These are phyloP conservation scores for Fusarium sp. DNA, from an alignment of 2,329 filamentous ascomycete species.

Conservation along the genomic window DNA sequence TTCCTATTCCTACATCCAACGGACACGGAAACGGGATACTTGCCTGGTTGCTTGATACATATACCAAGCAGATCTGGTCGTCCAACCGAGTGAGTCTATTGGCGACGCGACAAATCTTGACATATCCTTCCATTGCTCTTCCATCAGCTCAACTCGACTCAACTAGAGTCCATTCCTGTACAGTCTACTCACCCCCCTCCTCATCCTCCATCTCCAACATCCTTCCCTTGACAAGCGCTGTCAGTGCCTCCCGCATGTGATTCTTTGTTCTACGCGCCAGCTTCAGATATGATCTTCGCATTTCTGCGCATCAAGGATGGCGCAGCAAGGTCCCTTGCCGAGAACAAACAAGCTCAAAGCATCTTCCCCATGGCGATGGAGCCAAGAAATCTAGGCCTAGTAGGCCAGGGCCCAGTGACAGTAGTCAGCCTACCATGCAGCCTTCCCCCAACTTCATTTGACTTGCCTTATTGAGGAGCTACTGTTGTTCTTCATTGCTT, in stretches of 20 bases:
- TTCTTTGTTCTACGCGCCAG: conserved; percentile 18
- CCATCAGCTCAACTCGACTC: background rate
- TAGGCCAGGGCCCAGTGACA: conserved; percentile 12
- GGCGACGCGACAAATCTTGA: conserved; percentile 14
- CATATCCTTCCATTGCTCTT: background rate
- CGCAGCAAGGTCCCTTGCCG: conserved; percentile 32
- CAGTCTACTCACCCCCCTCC: background rate
- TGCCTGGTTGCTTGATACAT: conserved; percentile 3
- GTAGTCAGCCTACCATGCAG: conserved; percentile 34
- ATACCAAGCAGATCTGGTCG: conserved; percentile 7
- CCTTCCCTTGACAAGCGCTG: conserved; percentile 29
- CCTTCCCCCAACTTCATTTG: conserved; percentile 15
- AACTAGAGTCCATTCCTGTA: conserved; percentile 1
- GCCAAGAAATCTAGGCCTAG: conserved; percentile 33
- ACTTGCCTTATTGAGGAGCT: conserved; percentile 30
- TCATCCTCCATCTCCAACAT: background rate
- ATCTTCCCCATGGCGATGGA: conserved; percentile 11
- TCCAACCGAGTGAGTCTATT: conserved; percentile 27
- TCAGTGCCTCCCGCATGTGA: background rate
- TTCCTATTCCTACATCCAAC: conserved; percentile 4
- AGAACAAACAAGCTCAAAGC: conserved; percentile 33
- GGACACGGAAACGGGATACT: background rate
- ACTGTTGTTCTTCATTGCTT: conserved; percentile 1
- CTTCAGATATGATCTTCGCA: conserved; percentile 11
- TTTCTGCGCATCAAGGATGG: conserved; percentile 14